These are phyloP conservation scores for Przewalskia tangutica DNA, from an alignment of 257 asterid species.

Conservation along the genomic window DNA sequence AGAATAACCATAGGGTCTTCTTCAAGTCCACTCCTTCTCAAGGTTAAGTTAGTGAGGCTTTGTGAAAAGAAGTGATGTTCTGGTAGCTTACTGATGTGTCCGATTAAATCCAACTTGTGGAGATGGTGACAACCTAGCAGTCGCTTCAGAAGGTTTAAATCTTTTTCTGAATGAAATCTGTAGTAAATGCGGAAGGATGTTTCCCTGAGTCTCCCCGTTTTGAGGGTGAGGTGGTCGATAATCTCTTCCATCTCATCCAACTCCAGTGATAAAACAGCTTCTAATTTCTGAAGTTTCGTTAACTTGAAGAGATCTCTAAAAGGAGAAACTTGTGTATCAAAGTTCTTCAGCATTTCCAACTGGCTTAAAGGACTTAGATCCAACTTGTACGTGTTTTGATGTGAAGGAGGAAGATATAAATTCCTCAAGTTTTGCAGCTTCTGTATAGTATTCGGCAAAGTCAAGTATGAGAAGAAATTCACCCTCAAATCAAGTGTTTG, in stretches of 20 bases:
- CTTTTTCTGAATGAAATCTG: constrained; percentile 31
- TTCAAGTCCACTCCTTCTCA: constrained; percentile 37
- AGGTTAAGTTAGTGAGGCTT: constrained; percentile 31
- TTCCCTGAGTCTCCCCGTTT: constrained; percentile 17
- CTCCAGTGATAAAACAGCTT: constrained; percentile 26
- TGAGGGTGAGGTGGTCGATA: constrained; percentile 8
- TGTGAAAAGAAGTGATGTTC: constrained; percentile 18
- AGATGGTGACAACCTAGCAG: constrained; percentile 34
- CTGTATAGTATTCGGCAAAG: constrained; percentile 35
- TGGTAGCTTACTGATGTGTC: constrained; percentile 31
- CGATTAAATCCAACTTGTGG: constrained; percentile 36
- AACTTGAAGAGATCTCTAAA: constrained; percentile 32
- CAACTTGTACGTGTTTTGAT: constrained; percentile 21
- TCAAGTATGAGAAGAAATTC: constrained; percentile 23
- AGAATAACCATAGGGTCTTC: constrained; percentile 44
- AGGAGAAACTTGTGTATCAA: constrained; percentile 35
- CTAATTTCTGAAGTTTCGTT: constrained; percentile 32
- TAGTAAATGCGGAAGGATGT: constrained; percentile 35
- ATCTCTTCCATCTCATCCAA: constrained; percentile 26
- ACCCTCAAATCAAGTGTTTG: constrained; percentile 37
- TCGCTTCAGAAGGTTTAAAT: constrained; percentile 17
- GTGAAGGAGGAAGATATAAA: constrained; percentile 48
- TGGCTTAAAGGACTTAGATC: constrained; percentile 22
- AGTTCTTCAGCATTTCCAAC: constrained; percentile 39
- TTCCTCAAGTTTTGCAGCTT: constrained; percentile 35